Conservation (phyloP, 768 basidiomycete genomes). For the Auricularia sp. region DNA sequence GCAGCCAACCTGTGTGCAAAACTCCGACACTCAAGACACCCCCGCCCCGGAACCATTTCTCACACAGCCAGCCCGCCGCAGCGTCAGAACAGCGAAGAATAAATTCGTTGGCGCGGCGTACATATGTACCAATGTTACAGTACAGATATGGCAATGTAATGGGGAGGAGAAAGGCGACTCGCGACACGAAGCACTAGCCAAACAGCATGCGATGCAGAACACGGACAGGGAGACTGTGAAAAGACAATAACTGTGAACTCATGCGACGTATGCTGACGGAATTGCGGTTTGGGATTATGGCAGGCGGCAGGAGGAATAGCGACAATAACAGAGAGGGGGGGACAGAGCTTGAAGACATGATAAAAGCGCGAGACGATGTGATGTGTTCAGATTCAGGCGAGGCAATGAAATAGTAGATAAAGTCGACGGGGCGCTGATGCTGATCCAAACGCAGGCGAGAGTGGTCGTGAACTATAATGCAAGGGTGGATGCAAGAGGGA, state of each 20-base stretch:
- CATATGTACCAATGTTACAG: background rate
- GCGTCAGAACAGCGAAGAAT: background rate
- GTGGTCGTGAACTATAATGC: background rate
- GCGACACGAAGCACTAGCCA: background rate
- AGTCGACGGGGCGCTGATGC: background rate
- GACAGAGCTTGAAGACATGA: background rate
- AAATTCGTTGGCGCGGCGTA: background rate
- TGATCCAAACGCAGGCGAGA: background rate
- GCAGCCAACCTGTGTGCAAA: background rate
- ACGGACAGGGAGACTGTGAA: background rate
- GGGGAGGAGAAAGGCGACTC: background rate
- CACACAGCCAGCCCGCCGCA: too few species aligned
- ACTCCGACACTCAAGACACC: background rate
- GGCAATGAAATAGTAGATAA: background rate
- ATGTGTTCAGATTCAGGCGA: background rate
- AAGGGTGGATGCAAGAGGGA: background rate
- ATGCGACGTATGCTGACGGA: background rate
- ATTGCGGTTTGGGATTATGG: background rate
- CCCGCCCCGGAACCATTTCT: too few species aligned
- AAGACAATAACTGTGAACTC: background rate
- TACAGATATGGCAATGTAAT: constrained; percentile 1
- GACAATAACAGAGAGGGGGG: background rate
- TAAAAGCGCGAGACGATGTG: background rate
- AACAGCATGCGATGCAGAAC: background rate
- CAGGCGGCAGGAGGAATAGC: background rate